These are phyloP conservation scores for Candida palmyrensis DNA, from an alignment of 805 yeast species.

Conservation along the genomic window DNA sequence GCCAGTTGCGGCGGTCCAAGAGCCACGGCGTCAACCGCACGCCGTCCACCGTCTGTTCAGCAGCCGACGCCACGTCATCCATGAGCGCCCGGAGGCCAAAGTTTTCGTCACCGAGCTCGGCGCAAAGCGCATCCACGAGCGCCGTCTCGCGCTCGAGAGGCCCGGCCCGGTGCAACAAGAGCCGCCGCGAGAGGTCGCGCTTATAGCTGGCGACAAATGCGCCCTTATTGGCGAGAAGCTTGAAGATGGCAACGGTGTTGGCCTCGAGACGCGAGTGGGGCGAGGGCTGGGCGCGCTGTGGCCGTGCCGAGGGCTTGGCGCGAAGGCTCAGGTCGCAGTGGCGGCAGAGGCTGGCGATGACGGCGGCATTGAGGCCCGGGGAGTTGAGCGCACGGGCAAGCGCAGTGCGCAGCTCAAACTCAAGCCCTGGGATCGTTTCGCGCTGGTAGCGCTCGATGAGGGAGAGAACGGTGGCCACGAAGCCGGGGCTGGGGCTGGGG, in stretches of 20 bases:
- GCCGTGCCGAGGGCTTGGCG: conserved; percentile 7
- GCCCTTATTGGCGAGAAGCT: conserved; percentile 26
- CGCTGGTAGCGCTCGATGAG: background rate
- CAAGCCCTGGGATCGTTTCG: conserved; percentile 11
- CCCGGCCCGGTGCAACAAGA: conserved; percentile 20
- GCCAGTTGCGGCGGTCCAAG: conserved; percentile 35
- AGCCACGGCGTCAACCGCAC: conserved; percentile 16
- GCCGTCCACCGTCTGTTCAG: background rate
- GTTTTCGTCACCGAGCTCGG: conserved; percentile 27
- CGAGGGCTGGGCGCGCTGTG: conserved; percentile 27
- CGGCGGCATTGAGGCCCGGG: conserved; percentile 10
- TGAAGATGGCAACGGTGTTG: conserved; percentile 16
- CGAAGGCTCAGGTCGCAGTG: conserved; percentile 27
- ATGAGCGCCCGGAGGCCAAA: conserved; percentile 30
- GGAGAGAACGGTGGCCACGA: background rate
- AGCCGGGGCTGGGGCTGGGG: background rate
- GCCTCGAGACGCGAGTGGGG: background rate
- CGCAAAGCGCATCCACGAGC: conserved; percentile 18
- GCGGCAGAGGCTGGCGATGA: conserved; percentile 22
- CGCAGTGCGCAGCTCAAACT: conserved; percentile 27
- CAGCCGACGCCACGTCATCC: conserved; percentile 21
- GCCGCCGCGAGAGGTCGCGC: conserved; percentile 32
- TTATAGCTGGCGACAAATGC: conserved; percentile 27
- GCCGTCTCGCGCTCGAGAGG: conserved; percentile 15
- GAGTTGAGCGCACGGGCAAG: conserved; percentile 15